Base-by-base conservation (phyloP, 805 yeast species). In the Yamadazyma sp. region DNA sequence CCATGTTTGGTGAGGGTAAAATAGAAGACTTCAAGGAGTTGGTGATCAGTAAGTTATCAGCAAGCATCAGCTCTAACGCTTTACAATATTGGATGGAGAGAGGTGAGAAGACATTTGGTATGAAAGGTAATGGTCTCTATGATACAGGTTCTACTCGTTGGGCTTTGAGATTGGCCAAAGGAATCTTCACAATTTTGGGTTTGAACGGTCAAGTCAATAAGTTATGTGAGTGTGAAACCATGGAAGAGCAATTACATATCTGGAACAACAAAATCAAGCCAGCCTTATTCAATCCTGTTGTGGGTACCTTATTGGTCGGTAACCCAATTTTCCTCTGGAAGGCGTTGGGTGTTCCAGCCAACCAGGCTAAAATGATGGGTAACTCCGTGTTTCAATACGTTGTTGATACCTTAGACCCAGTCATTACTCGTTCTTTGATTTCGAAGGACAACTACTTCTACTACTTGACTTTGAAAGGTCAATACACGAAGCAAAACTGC, bases 301-400 rank as follows among this genome's bases (percentile, higher is more conserved):
- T 84, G 38, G 79, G 84, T 12, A 76, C 77, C 35, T 52, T 83
- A 19, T 64, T 86, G 35, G 74, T 86, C 28, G 89, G 89, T n/a
- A 86, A 85, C 58, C 90, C 91, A 14, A 58, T 84, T n/a, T 85
- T 85, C 57, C 67, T 86, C 41, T 85, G 95, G 95, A 84, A 83
- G 56, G 95, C 95, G 0, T 69, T 86, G 16, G 95, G 95, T n/a
- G 95, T 85, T 32, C 95, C 95, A 5, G 77, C 81, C 6, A 85
- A 86, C 54, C 95, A 85, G 64, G 89, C 93, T 5, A 67, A 77
- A 19, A 75, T 86, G 82, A 84, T 86, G 78, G 87, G 84, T 16
- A 67, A 75, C 12, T 80, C 89, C 0, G 80, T 84, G 28, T 61
- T 82, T 49, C 75, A 81, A 41, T 85, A 86, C 55, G 80, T 86